Base-by-base conservation (phyloP, 805 yeast genomes). In the Hanseniaspora pseudoguilliermondii region DNA sequence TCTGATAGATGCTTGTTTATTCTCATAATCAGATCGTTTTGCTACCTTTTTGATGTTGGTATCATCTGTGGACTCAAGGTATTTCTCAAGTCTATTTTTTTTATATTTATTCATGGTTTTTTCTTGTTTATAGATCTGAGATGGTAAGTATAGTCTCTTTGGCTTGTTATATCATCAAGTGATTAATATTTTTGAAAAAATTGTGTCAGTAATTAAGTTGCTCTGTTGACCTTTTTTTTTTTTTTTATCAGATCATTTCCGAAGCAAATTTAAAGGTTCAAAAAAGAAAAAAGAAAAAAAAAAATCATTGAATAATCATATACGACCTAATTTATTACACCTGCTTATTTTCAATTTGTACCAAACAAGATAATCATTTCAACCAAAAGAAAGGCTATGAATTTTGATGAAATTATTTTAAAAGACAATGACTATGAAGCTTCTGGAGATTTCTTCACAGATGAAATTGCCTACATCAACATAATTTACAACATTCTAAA, bases 11-110 rank as follows among this genome's bases (percentile, higher is more conserved):
- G 50, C 56, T 41, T 47, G 40, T 50, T 53, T 44, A 10, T 15
- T 15, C 57, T 61, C 47, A n/a, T 47, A 25, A 4, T 15, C 20
- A 34, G 48, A 66, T 60, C 25, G 63, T 62, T 66, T 61, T n/a
- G 66, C 61, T 48, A 58, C 57, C 5, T 58, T 57, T 15, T 58
- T 47, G n/a, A 55, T 49, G 21, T 60, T 48, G 25, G 59, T 58
- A 8, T 58, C 48, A 9, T 58, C 54, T 36, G 60, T 58, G 16
- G 23, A 34, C 40, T 36, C 34, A 8, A 52, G 20, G 15, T 52
- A 52, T 20, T 36, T 35, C 32, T 52, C 55, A 5, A 52, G 55
- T 44, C 41, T 52, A 25, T 52, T 52, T 20, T 38, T 52, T 36
- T 29, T 52, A 20, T 52, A 36, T 44, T 42, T 43, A 23, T 36